Conservation (phyloP, 306 rosid genomes). For the Prunus armeniaca region DNA sequence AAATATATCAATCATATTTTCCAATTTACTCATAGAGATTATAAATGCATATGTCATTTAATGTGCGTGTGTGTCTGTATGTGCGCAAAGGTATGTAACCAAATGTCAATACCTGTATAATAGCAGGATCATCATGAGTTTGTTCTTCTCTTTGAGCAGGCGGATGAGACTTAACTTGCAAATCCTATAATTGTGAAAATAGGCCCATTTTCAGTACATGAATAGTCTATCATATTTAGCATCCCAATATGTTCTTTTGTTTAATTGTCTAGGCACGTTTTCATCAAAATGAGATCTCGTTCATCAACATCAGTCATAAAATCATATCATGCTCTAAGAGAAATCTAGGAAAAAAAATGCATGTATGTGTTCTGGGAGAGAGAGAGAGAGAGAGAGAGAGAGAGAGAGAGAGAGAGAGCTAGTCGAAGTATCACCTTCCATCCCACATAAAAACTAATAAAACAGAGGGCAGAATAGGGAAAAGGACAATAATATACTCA, state of each 20-base stretch:
- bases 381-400: no score
- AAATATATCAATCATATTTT: background rate
- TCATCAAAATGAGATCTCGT: constrained; percentile 2
- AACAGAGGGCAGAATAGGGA: background rate
- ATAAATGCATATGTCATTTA: background rate
- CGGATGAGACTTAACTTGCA: constrained; percentile 61
- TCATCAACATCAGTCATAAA: background rate
- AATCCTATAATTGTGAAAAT: constrained; percentile 42
- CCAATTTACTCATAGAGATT: background rate
- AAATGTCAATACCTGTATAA: constrained; percentile 49
- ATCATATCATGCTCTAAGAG: background rate
- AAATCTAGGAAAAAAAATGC: background rate
- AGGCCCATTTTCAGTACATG: background rate
- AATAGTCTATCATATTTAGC: background rate
- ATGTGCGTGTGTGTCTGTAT: background rate
- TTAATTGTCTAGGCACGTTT: background rate
- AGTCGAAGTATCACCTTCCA: background rate
- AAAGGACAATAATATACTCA: background rate
- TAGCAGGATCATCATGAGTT: constrained; percentile 56
- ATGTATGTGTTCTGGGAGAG: background rate
- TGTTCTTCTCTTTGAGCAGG: constrained; percentile 40
- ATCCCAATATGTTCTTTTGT: background rate
- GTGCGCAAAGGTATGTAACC: background rate
- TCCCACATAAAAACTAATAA: background rate
- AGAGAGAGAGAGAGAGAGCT: background rate